These are phyloP conservation scores for Endothia cerciana DNA, from an alignment of 2,329 filamentous ascomycete genomes.

Conservation along the genomic window DNA sequence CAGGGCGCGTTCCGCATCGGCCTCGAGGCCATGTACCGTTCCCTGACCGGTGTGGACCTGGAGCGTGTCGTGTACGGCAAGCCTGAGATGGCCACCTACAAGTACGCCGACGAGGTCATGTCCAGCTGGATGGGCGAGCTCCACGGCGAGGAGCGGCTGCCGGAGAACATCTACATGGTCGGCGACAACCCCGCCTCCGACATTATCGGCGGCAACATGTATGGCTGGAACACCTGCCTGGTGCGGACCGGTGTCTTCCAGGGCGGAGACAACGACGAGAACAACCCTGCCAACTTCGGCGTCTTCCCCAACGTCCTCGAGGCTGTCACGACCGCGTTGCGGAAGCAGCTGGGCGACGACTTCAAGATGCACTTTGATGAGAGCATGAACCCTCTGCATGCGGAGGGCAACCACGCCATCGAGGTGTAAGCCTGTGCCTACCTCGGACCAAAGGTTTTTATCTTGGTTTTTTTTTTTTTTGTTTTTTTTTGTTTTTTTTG, in stretches of 20 bases:
- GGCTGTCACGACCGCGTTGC: slow-evolving; percentile 68
- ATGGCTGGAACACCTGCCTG: slow-evolving; percentile 80
- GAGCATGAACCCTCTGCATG: slow-evolving; percentile 62
- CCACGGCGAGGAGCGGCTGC: slow-evolving; percentile 71
- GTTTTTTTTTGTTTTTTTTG: no score
- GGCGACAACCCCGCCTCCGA: slow-evolving; percentile 76
- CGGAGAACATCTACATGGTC: slow-evolving; percentile 75
- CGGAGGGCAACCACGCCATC: slow-evolving; percentile 28
- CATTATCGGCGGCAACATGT: slow-evolving; percentile 78
- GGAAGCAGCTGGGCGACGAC: slow-evolving; percentile 72
- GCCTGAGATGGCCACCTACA: slow-evolving; percentile 76
- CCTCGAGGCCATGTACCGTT: slow-evolving; percentile 74
- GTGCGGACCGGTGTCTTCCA: slow-evolving; percentile 80
- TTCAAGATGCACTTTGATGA: slow-evolving; percentile 76
- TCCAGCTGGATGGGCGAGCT: slow-evolving; percentile 76
- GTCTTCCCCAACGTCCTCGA: slow-evolving; percentile 76
- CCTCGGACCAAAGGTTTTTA: neutral
- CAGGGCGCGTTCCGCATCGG: slow-evolving; percentile 77
- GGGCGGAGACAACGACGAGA: slow-evolving; percentile 73
- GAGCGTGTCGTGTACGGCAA: slow-evolving; percentile 79
- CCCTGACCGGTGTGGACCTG: slow-evolving; percentile 69
- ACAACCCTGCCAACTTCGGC: slow-evolving; percentile 78
- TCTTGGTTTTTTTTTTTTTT: neutral
- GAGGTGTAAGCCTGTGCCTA: slow-evolving; percentile 4
- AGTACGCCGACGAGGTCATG: slow-evolving; percentile 76